These are phyloP conservation scores for Nymphaea thermarum DNA, from an alignment of 164 flowering plant genomes.

Conservation along the genomic window DNA sequence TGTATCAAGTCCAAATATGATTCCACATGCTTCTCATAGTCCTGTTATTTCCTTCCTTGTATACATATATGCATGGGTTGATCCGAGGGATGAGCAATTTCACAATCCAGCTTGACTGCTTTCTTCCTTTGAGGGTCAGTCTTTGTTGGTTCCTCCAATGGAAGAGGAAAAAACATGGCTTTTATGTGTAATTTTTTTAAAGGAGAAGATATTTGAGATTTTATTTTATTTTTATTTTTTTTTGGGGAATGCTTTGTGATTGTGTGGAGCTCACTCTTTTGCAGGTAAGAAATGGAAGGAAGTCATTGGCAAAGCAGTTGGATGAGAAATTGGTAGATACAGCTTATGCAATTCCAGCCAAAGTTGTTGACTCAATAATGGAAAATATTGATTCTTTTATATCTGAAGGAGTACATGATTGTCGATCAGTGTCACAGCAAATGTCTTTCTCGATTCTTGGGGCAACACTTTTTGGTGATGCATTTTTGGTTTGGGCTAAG, in stretches of 20 bases:
- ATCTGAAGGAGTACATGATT: slow-evolving; percentile 28
- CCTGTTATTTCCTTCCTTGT: too few species aligned
- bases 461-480: slow-evolving; percentile 47
- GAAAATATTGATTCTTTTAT: slow-evolving; percentile 21
- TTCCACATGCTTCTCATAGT: too few species aligned
- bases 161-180: too few species aligned
- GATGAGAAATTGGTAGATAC: slow-evolving; percentile 26
- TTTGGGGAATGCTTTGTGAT: too few species aligned
- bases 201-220: not conserved
- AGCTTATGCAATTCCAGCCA: slow-evolving; percentile 21
- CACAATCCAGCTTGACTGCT: too few species aligned
- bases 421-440: slow-evolving; percentile 41
- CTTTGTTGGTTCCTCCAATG: too few species aligned
- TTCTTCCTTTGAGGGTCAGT: too few species aligned
- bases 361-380: slow-evolving; percentile 26
- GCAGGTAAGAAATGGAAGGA: slow-evolving; percentile 39
- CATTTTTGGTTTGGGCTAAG: slow-evolving; percentile 43
- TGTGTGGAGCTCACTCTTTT: not conserved
- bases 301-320: slow-evolving; percentile 28
- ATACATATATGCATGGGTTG: too few species aligned
- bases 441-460: slow-evolving; percentile 48
- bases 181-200: too few species aligned
- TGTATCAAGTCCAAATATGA: too few species aligned
- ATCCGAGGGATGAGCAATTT: too few species aligned
- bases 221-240: not conserved